These are phyloP conservation scores for Avicennia marina DNA, from an alignment of 257 asterid genomes.

Conservation along the genomic window DNA sequence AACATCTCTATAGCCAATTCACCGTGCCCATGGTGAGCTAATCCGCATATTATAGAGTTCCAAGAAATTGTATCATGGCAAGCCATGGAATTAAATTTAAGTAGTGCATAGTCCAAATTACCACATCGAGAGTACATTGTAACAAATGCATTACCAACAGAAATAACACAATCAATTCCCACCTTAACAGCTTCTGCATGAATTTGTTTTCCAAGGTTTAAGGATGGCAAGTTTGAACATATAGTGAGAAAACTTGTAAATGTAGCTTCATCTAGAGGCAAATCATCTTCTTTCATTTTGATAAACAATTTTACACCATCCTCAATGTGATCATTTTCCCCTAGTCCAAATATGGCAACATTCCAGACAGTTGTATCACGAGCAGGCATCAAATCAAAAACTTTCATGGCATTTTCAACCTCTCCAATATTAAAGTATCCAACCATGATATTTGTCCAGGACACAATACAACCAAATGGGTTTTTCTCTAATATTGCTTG, in stretches of 20 bases:
- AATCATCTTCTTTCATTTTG: conserved; percentile 39
- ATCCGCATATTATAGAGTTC: conserved; percentile 67
- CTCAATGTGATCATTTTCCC: conserved; percentile 46
- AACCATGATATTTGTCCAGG: conserved; percentile 55
- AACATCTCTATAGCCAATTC: conserved; percentile 43
- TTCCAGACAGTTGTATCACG: conserved; percentile 55
- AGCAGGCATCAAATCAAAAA: conserved; percentile 34
- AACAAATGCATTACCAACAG: conserved; percentile 48
- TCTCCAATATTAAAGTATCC: conserved; percentile 51
- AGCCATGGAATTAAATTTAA: conserved; percentile 38
- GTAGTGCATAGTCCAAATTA: conserved; percentile 42
- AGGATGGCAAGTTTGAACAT: conserved; percentile 52
- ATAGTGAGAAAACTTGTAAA: conserved; percentile 49
- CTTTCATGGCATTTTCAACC: conserved; percentile 30
- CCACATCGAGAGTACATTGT: conserved; percentile 65
- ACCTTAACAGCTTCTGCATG: conserved; percentile 45
- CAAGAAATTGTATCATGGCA: conserved; percentile 46
- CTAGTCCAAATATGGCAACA: conserved; percentile 54
- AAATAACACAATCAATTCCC: conserved; percentile 37
- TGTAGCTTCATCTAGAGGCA: conserved; percentile 48
- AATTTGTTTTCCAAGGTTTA: conserved; percentile 58
- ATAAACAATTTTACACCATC: conserved; percentile 45
- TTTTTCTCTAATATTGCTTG: conserved; percentile 45
- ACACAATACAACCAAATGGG: conserved; percentile 30
- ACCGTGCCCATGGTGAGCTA: conserved; percentile 58